phyloP scores from a whole-genome alignment of 352 stramenopile species.

The Phytophthora constricta region DNA sequence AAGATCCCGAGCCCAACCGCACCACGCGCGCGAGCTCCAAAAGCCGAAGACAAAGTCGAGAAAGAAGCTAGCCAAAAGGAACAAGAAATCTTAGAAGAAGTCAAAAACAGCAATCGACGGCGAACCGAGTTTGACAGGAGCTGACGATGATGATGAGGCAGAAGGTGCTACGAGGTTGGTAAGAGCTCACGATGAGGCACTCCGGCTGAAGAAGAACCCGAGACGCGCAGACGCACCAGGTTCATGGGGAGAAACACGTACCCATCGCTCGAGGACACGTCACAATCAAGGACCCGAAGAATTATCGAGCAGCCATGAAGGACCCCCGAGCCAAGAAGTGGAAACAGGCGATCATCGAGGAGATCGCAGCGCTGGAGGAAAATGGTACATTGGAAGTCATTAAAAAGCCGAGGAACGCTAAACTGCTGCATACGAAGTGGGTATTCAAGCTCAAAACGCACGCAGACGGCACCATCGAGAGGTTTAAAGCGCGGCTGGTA shows the following conservation, averaged over 20 bases:
- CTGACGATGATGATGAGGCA: too few species aligned
- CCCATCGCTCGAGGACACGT: background rate
- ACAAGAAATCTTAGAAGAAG: background rate
- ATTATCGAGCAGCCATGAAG: slow-evolving; percentile 20
- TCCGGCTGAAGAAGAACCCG: too few species aligned
- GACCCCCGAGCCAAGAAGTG: slow-evolving; percentile 3
- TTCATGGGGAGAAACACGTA: too few species aligned
- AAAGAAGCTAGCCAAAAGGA: background rate
- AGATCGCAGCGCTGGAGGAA: slow-evolving; percentile 5
- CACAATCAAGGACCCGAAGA: slow-evolving; percentile 20
- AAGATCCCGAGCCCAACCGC: too few species aligned
- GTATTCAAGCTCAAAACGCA: slow-evolving; percentile 26
- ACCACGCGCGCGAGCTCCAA: too few species aligned
- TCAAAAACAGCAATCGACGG: background rate
- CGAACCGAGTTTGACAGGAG: too few species aligned
- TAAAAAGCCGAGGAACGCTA: slow-evolving; percentile 4
- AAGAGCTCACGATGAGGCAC: too few species aligned
- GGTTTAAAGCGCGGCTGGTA: slow-evolving; percentile 21
- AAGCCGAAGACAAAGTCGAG: too few species aligned
- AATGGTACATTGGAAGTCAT: slow-evolving; percentile 14
- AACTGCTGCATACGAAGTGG: slow-evolving; percentile 32
- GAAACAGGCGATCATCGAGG: slow-evolving; percentile 3
- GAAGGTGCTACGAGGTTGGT: too few species aligned
- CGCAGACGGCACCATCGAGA: slow-evolving; percentile 13
- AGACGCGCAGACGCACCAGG: too few species aligned